Evolutionary conservation across 495 filamentous ascomycete species (phyloP), one percentile per base, ranked within the genome.

Genomic region (Jackrogersella multiformis): DNA sequence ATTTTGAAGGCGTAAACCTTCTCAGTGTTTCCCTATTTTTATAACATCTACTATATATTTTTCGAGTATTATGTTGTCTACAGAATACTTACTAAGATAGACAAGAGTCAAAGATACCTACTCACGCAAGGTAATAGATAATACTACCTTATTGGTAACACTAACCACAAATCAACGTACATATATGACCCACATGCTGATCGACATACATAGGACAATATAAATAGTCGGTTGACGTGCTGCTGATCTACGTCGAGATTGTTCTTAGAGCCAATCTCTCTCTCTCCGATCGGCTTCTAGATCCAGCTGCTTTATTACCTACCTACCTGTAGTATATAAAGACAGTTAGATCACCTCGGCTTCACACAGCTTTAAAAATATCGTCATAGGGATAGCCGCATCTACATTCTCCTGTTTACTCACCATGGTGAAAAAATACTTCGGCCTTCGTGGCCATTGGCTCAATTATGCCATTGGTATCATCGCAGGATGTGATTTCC

Each of bases 401-500:
- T 10, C 45, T 32, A 15, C 10, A 21, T 39, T 10, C 56, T 30
- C 7, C 26, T 8, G 58, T 49, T 61, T 70, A n/a, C n/a, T n/a
- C n/a, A n/a, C n/a, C n/a, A 69, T 48, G 53, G 78, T 79, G 76
- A 73, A 69, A 56, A 78, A 75, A 48, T 91, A 85, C 71, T 85
- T 90, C 62, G 90, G 90, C 77, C 85, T 92, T 56, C 82, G 82
- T 66, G 90, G 90, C 80, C 75, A 79, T 36, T 79, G 79, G 73
- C 84, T 92, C 34, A 89, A 91, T 64, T 79, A 88, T 63, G 88
- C 87, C 54, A 87, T 92, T 56, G 87, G 87, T 38, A 68, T 88
- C 8, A 82, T 92, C 49, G 89, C 89, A 45, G 89, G 89, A 66
- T 84, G 88, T 67, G 89, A 91, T 74, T 92, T 92, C 69, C 74